Evolutionary conservation across 2,329 filamentous ascomycete species (phyloP).

Genomic region (Dothistroma septosporum): DNA sequence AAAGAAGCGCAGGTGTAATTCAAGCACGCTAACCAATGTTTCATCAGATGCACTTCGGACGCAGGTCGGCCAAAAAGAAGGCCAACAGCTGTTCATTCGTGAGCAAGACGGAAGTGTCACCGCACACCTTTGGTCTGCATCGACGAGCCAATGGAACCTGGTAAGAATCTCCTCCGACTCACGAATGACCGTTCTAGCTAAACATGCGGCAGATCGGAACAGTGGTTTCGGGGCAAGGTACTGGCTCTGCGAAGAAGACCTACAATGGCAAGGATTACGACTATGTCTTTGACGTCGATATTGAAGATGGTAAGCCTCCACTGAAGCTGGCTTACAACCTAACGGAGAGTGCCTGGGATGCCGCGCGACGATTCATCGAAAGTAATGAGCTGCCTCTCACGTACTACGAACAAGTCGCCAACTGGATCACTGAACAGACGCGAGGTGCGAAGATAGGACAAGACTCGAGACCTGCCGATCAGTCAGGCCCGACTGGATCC

Average conservation of each 20-base stretch:
- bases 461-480: slow-evolving; percentile 37
- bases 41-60: slow-evolving; percentile 67
- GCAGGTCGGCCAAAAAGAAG: slow-evolving; percentile 89
- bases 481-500: slow-evolving; percentile 48
- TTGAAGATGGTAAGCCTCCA: slow-evolving; percentile 87
- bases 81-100: slow-evolving; percentile 87
- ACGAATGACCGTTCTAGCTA: slow-evolving; percentile 3
- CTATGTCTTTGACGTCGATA: slow-evolving; percentile 94
- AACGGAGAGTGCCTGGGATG: slow-evolving; percentile 87
- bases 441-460: slow-evolving; percentile 75
- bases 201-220: slow-evolving; percentile 67
- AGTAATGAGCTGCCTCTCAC: slow-evolving; percentile 82
- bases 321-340: slow-evolving; percentile 93
- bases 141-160: slow-evolving; percentile 34
- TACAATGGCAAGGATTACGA: slow-evolving; percentile 88
- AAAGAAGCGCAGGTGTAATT: slow-evolving; percentile 3
- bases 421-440: slow-evolving; percentile 88
- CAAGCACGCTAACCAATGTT: slow-evolving; percentile 10
- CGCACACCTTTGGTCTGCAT: slow-evolving; percentile 78
- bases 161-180: slow-evolving; percentile 11
- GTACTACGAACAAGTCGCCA: slow-evolving; percentile 86
- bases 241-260: slow-evolving; percentile 64
- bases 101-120: slow-evolving; percentile 77
- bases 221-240: slow-evolving; percentile 82
- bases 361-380: slow-evolving; percentile 83